Evolutionary conservation across 2,329 filamentous ascomycete genomes (phyloP).

Genomic region (Claviceps sp.): DNA sequence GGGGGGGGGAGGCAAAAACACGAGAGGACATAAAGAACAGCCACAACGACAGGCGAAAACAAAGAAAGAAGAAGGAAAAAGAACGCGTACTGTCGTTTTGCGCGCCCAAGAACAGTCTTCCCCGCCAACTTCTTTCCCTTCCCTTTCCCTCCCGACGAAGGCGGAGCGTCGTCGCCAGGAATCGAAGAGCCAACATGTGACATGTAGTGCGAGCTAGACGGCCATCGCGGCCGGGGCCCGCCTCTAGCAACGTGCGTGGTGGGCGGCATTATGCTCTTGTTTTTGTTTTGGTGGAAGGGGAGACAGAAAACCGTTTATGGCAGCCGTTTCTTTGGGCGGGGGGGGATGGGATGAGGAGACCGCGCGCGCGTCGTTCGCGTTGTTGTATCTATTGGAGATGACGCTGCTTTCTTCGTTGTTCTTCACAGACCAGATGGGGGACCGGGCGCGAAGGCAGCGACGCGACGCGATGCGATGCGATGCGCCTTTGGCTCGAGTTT

Average conservation of each 20-base stretch:
- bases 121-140: neutral
- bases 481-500: neutral
- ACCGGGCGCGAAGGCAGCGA: too few species aligned
- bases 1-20: neutral
- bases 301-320: neutral
- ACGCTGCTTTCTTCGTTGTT: too few species aligned
- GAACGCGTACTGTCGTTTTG: conserved; percentile 1
- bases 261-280: neutral
- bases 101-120: conserved; percentile 2
- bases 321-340: neutral
- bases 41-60: neutral
- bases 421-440: too few species aligned
- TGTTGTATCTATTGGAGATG: too few species aligned
- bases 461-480: neutral
- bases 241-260: neutral
- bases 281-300: neutral
- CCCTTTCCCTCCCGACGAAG: neutral
- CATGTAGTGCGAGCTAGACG: neutral
- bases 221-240: neutral
- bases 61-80: neutral
- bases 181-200: too few species aligned
- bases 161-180: neutral
- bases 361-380: neutral
- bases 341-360: too few species aligned
- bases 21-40: neutral